Base-by-base conservation (phyloP, 805 yeast species). In the Clavispora phyllophila region DNA sequence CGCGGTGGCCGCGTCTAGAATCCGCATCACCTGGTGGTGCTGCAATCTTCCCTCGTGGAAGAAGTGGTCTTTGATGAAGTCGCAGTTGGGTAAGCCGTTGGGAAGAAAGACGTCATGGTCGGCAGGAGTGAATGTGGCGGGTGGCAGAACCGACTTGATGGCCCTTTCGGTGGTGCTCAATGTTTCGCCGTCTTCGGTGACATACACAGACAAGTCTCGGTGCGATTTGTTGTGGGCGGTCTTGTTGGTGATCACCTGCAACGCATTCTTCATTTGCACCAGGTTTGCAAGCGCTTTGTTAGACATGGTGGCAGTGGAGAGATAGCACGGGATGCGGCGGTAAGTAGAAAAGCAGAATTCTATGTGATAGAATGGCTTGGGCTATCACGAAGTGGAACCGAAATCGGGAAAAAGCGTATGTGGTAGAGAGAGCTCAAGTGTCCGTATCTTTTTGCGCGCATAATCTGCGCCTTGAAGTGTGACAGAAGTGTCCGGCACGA, bases 1-100 rank as follows among this genome's bases (percentile, higher is more conserved):
- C 18, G 68, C 70, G 0, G 89, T 81, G 8, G 95, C 95, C 62
- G 69, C 71, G 15, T 67, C 58, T 33, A 91, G 59, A 41, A 91
- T 90, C 36, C 69, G 70, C 35, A 82, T 53, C 0, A 87, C 87
- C 60, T 91, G 97, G 9, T 70, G 69, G 42, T 81, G 82, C 12
- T 75, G 70, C 32, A 91, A 66, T 43, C 96, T 73, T 2, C 99
- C 98, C 62, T 93, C 97, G 32, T 74, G 69, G 50, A 73, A 67
- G 51, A 90, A 84, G 65, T 88, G 96, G 20, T 80, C 75, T 50
- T 76, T 80, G 43, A 93, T 63, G 54, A 86, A 85, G 33, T 66
- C 78, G 51, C 81, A 75, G 56, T 88, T 78, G 9, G 97, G 97
- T 45, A 79, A 65, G 2, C 87, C 89, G 41, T 73, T 72, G 3